These are phyloP conservation scores for Pseudogymnoascus sp. DNA, from an alignment of 2,329 filamentous ascomycete genomes.

Conservation along the genomic window DNA sequence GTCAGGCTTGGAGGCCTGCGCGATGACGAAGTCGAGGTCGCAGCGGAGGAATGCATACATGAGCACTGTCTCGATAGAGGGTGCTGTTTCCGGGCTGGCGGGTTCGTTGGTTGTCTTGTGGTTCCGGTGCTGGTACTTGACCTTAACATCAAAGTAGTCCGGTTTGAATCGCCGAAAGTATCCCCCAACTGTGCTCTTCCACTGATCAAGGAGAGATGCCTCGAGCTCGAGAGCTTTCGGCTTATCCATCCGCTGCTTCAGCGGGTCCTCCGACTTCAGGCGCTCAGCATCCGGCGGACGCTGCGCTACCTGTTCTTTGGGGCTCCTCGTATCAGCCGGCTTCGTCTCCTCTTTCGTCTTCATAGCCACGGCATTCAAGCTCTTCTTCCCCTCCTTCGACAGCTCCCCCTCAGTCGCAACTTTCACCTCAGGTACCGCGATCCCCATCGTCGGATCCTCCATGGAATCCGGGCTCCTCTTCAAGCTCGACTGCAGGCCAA, in stretches of 20 bases:
- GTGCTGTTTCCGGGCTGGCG: slow-evolving; percentile 22
- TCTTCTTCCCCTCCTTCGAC: slow-evolving; percentile 31
- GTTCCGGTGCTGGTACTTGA: slow-evolving; percentile 14
- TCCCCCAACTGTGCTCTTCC: slow-evolving; percentile 79
- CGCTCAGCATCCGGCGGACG: slow-evolving; percentile 32
- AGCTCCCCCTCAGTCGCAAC: slow-evolving; percentile 25
- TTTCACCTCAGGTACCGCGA: slow-evolving; percentile 5
- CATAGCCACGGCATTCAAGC: slow-evolving; percentile 39
- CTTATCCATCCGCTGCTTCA: slow-evolving; percentile 32
- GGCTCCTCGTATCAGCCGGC: slow-evolving; percentile 21
- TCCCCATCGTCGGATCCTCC: slow-evolving; percentile 13
- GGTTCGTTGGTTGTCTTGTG: slow-evolving; percentile 19
- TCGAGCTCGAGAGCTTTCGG: slow-evolving; percentile 62
- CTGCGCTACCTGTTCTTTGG: slow-evolving; percentile 28
- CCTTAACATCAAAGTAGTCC: slow-evolving; percentile 54
- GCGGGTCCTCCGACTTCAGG: slow-evolving; percentile 36
- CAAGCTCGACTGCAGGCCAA: slow-evolving; percentile 72
- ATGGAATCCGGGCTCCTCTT: slow-evolving; percentile 33
- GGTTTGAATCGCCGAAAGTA: slow-evolving; percentile 92
- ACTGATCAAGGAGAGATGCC: slow-evolving; percentile 63
- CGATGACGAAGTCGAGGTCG: slow-evolving; percentile 88
- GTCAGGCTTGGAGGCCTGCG: slow-evolving; percentile 76
- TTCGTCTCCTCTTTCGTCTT: slow-evolving; percentile 41
- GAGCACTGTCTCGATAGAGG: slow-evolving; percentile 68
- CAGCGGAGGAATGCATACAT: slow-evolving; percentile 90